Evolutionary conservation across 805 yeast species (phyloP).

Genomic region (Candida succiphila): DNA sequence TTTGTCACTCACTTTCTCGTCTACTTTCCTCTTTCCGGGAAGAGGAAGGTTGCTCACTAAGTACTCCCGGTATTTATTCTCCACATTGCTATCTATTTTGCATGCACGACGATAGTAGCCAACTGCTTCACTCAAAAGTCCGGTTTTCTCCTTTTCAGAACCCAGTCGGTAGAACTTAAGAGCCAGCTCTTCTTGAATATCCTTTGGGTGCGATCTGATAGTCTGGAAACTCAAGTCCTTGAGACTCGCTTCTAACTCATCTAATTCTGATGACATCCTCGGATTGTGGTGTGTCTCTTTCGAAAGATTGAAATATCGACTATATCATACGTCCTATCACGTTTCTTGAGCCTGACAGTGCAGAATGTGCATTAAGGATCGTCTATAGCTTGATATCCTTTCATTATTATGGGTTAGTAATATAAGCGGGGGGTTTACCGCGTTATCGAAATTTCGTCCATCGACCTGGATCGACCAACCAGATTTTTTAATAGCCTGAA

Average conservation of each 20-base stretch:
- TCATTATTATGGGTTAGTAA: no score
- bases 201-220: slow-evolving; percentile 19
- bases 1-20: background rate
- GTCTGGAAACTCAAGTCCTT: slow-evolving; percentile 14
- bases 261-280: slow-evolving; percentile 1
- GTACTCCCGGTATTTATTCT: slow-evolving; percentile 52
- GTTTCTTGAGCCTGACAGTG: no score
- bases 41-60: slow-evolving; percentile 21
- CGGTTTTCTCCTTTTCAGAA: slow-evolving; percentile 59
- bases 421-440: no score
- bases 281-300: background rate
- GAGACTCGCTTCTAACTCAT: slow-evolving; percentile 13
- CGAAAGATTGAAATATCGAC: background rate
- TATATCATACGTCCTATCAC: no score
- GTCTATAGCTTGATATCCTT: no score
- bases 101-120: slow-evolving; percentile 63
- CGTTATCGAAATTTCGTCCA: no score
- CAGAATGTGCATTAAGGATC: no score
- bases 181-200: slow-evolving; percentile 32
- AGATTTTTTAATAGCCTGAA: no score
- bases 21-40: slow-evolving; percentile 12
- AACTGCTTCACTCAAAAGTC: slow-evolving; percentile 77
- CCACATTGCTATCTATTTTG: slow-evolving; percentile 50
- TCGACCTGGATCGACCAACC: no score
- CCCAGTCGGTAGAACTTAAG: slow-evolving; percentile 61